These are phyloP conservation scores for Neonectria faginata DNA, from an alignment of 2,329 filamentous ascomycete species.

Conservation along the genomic window DNA sequence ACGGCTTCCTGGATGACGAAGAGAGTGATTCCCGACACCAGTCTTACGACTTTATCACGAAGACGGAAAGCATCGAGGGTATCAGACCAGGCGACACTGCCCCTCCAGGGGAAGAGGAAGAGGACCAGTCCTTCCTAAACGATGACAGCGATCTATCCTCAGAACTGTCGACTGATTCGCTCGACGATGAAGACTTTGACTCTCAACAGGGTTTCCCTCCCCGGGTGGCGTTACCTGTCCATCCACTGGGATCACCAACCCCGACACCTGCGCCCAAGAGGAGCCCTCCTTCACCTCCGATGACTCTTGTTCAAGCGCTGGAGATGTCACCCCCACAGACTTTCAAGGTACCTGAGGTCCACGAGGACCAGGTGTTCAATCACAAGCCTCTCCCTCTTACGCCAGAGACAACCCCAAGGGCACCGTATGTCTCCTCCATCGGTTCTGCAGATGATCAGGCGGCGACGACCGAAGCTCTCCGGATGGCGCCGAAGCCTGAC, in stretches of 20 bases:
- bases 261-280: conserved; percentile 47
- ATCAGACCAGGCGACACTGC: conserved; percentile 53
- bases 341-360: conserved; percentile 41
- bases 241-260: conserved; percentile 50
- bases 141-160: conserved; percentile 72
- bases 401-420: conserved; percentile 61
- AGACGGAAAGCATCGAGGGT: conserved; percentile 64
- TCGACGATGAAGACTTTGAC: conserved; percentile 58
- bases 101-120: conserved; percentile 46
- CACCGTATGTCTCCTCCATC: conserved; percentile 50
- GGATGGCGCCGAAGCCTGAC: conserved; percentile 50
- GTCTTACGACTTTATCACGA: conserved; percentile 67
- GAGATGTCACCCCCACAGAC: conserved; percentile 44
- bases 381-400: conserved; percentile 52
- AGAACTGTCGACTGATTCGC: conserved; percentile 67
- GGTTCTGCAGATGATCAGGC: conserved; percentile 38
- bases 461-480: conserved; percentile 52
- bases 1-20: conserved; percentile 29
- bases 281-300: conserved; percentile 46
- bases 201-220: conserved; percentile 37
- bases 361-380: conserved; percentile 42
- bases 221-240: conserved; percentile 47
- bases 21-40: conserved; percentile 50
- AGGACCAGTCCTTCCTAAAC: conserved; percentile 60
- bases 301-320: conserved; percentile 44